phyloP scores from a whole-genome alignment of 1,139 yeast species.

The Geotrichum aggregatum region DNA sequence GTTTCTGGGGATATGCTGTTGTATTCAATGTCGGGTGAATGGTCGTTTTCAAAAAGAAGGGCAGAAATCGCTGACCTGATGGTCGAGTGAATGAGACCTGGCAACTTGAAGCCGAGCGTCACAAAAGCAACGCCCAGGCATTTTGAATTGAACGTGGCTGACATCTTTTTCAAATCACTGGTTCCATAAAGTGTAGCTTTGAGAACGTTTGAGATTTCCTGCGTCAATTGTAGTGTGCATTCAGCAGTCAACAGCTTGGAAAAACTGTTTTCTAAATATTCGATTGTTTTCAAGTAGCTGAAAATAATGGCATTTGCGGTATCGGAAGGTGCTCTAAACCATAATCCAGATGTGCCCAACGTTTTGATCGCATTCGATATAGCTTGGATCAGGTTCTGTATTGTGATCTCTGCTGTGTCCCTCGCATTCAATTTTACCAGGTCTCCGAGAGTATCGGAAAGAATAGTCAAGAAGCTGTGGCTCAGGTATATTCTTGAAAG shows the following conservation, averaged over 20 bases:
- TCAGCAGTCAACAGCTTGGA: neutral
- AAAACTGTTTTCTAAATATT: neutral
- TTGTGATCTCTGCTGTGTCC: neutral
- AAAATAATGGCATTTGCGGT: constrained; percentile 8
- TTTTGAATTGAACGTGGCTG: constrained; percentile 17
- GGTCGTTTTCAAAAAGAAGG: constrained; percentile 7
- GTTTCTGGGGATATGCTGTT: constrained; percentile 2
- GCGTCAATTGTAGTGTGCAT: neutral
- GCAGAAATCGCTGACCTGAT: constrained; percentile 5
- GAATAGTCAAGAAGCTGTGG: constrained; percentile 18
- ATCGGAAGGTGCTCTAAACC: constrained; percentile 20
- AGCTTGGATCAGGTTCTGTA: neutral
- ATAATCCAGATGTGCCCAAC: constrained; percentile 19
- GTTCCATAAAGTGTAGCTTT: constrained; percentile 17
- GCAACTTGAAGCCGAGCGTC: constrained; percentile 13
- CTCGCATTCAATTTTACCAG: neutral
- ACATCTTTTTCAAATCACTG: constrained; percentile 17
- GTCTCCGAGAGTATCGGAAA: constrained; percentile 14
- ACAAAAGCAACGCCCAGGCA: constrained; percentile 13
- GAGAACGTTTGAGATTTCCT: constrained; percentile 11
- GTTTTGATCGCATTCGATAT: constrained; percentile 13
- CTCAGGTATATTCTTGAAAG: constrained; percentile 20
- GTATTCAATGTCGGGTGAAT: neutral
- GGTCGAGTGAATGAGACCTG: constrained; percentile 5
- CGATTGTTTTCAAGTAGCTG: constrained; percentile 8